These are phyloP conservation scores for Lyophyllum atratum DNA, from an alignment of 768 basidiomycete species.

Conservation along the genomic window DNA sequence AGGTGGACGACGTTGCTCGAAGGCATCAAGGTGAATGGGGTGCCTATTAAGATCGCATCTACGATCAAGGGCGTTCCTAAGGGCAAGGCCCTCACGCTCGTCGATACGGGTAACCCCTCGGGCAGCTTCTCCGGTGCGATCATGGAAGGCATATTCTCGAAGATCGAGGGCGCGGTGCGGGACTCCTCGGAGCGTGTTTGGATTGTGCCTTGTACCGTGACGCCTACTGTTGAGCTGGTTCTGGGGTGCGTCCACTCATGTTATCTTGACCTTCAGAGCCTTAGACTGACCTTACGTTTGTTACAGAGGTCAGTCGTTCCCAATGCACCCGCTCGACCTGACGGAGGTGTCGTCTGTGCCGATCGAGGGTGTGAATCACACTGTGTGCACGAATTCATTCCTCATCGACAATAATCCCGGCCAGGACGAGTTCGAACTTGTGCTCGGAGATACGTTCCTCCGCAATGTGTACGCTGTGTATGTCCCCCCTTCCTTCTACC, in stretches of 20 bases:
- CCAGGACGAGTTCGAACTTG: slow-evolving; percentile 34
- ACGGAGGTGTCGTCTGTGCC: slow-evolving; percentile 28
- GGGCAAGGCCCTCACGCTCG: slow-evolving; percentile 34
- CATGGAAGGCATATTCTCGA: slow-evolving; percentile 39
- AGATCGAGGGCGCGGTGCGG: slow-evolving; percentile 36
- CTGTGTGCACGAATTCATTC: slow-evolving; percentile 39
- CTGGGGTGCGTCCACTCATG: slow-evolving; percentile 37
- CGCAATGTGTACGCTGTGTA: slow-evolving; percentile 49
- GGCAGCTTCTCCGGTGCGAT: slow-evolving; percentile 35
- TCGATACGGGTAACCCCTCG: slow-evolving; percentile 46
- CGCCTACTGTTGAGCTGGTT: slow-evolving; percentile 33
- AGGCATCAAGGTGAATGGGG: slow-evolving; percentile 35
- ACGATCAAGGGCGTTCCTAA: slow-evolving; percentile 28
- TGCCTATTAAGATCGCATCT: slow-evolving; percentile 28
- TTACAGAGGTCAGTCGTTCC: slow-evolving; percentile 30
- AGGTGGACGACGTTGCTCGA: slow-evolving; percentile 46
- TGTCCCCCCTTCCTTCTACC: slow-evolving; percentile 9
- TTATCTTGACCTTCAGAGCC: background rate
- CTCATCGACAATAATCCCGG: slow-evolving; percentile 26
- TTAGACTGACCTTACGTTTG: slow-evolving; percentile 20
- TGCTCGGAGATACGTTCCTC: slow-evolving; percentile 46
- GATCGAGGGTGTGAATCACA: slow-evolving; percentile 31
- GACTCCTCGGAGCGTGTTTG: slow-evolving; percentile 30
- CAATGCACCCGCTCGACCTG: slow-evolving; percentile 48
- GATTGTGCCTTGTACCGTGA: slow-evolving; percentile 40